Percentiles rank a stretch among this genome's conserved stretches.
These are phyloP conservation scores for Plantago elongata DNA, from an alignment of 257 asterid genomes.

Conservation along the genomic window DNA sequence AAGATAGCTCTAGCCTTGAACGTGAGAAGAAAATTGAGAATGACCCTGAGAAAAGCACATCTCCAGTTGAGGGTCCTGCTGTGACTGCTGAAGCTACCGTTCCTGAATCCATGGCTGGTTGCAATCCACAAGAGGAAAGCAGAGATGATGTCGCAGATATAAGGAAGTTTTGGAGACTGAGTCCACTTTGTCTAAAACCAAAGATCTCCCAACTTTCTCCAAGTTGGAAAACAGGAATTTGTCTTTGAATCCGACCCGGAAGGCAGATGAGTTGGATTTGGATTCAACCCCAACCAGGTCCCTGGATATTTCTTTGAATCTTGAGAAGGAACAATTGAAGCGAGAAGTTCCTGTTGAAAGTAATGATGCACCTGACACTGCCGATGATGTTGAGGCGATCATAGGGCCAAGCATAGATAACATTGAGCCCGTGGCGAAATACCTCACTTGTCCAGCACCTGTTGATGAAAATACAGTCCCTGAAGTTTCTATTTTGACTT, in stretches of 20 bases:
- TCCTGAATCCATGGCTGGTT: not conserved
- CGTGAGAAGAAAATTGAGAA: conserved; percentile 17
- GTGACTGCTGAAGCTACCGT: conserved; percentile 7
- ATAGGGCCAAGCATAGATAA: conserved; percentile 11
- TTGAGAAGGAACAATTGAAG: conserved; percentile 3
- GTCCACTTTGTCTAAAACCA: conserved; percentile 14
- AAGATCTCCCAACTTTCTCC: conserved; percentile 8
- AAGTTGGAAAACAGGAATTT: not conserved
- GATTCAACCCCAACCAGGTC: conserved; percentile 14
- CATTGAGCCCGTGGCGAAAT: conserved; percentile 13
- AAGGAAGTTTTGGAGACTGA: conserved; percentile 21
- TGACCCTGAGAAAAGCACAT: conserved; percentile 20
- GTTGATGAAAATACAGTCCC: not conserved
- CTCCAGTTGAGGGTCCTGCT: conserved; percentile 15
- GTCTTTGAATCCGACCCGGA: too few species aligned
- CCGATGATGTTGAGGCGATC: conserved; percentile 8
- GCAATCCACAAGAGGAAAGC: conserved; percentile 17
- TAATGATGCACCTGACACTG: conserved; percentile 13
- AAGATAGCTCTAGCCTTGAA: conserved; percentile 25
- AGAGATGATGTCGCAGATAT: conserved; percentile 8
- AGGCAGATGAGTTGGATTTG: conserved; percentile 8
- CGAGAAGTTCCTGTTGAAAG: conserved; percentile 18
- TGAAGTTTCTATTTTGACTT: conserved; percentile 7
- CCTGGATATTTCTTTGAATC: conserved; percentile 11
- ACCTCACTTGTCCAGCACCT: conserved; percentile 6